A percentile compares a stretch with the other conserved stretches of the same genome.
These are phyloP conservation scores for Eucalyptus shirleyi DNA, from an alignment of 345 rosid species.

Conservation along the genomic window DNA sequence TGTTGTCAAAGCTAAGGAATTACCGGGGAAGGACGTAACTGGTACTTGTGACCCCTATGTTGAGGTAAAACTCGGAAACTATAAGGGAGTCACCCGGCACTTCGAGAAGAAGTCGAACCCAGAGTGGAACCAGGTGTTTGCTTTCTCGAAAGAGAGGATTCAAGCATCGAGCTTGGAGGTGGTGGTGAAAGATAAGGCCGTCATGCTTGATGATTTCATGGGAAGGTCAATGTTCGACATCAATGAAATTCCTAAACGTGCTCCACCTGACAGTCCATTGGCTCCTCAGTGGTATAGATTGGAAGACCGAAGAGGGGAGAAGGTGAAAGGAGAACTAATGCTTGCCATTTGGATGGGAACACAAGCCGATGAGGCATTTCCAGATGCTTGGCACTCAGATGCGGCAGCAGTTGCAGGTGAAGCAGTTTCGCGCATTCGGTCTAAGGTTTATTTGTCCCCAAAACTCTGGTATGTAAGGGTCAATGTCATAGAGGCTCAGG, in stretches of 20 bases:
- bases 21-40: conserved; percentile 70
- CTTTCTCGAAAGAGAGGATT: conserved; percentile 85
- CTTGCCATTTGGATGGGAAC: conserved; percentile 99
- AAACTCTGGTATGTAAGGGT: conserved; percentile 96
- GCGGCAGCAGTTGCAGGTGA: conserved; percentile 67
- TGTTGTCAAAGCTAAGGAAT: conserved; percentile 83
- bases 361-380: conserved; percentile 94
- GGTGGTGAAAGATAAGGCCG: conserved; percentile 70
- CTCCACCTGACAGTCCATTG: conserved; percentile 91
- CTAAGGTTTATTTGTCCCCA: conserved; percentile 89
- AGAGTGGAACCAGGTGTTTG: conserved; percentile 96
- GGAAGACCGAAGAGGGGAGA: conserved; percentile 66
- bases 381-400: conserved; percentile 98
- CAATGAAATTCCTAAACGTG: conserved; percentile 74
- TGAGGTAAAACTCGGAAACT: conserved; percentile 90
- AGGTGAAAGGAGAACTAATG: conserved; percentile 79
- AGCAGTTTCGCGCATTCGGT: conserved; percentile 53
- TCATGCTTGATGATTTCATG: conserved; percentile 70
- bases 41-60: conserved; percentile 91
- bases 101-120: conserved; percentile 92
- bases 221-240: conserved; percentile 69
- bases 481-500: conserved; percentile 95
- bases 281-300: conserved; percentile 97
- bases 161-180: conserved; percentile 85
- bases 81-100: conserved; percentile 77